Evolutionary conservation across 2,329 filamentous ascomycete genomes (phyloP).

Genomic region (Aspergillus latus): DNA sequence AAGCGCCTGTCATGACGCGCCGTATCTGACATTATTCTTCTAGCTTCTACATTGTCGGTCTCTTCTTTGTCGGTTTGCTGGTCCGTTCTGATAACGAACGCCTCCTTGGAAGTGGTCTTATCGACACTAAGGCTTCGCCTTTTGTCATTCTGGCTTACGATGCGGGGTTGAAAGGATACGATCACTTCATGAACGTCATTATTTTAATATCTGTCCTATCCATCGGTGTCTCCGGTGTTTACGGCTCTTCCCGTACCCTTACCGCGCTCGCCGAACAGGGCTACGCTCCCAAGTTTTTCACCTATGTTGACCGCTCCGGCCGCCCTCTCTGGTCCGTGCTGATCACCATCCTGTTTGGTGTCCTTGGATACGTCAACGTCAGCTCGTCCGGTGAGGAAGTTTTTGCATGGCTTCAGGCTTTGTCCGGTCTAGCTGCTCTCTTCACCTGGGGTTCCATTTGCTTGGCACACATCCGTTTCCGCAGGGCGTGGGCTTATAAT

Average conservation of each 20-base stretch:
- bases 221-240: slow-evolving; percentile 60
- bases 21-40: neutral
- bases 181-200: slow-evolving; percentile 66
- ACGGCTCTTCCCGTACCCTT: slow-evolving; percentile 58
- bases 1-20: neutral
- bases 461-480: slow-evolving; percentile 67
- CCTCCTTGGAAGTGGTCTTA: slow-evolving; percentile 40
- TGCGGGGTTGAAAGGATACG: slow-evolving; percentile 60
- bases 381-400: slow-evolving; percentile 50
- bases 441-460: slow-evolving; percentile 69
- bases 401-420: slow-evolving; percentile 64
- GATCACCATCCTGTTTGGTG: slow-evolving; percentile 40
- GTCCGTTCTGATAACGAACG: slow-evolving; percentile 42
- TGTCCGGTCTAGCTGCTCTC: slow-evolving; percentile 62
- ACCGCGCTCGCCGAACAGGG: slow-evolving; percentile 53
- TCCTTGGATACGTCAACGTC: slow-evolving; percentile 44
- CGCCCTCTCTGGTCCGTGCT: slow-evolving; percentile 46
- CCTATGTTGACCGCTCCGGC: slow-evolving; percentile 48
- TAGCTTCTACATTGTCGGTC: slow-evolving; percentile 49
- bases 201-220: slow-evolving; percentile 62
- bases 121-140: slow-evolving; percentile 55
- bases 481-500: slow-evolving; percentile 58
- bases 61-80: slow-evolving; percentile 49
- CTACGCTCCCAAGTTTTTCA: slow-evolving; percentile 47
- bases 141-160: slow-evolving; percentile 66